phyloP scores from a whole-genome alignment of 768 basidiomycete species.

The Hypholoma fasciculare region DNA sequence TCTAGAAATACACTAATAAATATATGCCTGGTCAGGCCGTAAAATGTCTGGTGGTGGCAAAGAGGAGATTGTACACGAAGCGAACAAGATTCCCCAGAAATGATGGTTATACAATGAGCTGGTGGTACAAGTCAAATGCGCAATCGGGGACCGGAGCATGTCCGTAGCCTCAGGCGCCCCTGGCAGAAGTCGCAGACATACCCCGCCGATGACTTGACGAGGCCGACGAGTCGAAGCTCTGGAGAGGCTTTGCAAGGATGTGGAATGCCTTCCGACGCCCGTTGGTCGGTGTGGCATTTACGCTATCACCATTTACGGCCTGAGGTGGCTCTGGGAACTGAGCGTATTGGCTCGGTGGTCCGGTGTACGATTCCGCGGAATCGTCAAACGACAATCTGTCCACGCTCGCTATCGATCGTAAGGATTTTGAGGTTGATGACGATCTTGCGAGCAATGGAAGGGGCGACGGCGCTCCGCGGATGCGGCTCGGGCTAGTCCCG shows the following conservation, averaged over 20 bases:
- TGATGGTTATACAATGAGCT: conserved; percentile 28
- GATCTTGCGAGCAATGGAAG: conserved; percentile 50
- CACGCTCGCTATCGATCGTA: conserved; percentile 35
- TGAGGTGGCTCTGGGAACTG: conserved; percentile 68
- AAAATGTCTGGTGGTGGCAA: conserved; percentile 9
- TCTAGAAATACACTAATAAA: conserved; percentile 23
- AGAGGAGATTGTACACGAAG: conserved; percentile 20
- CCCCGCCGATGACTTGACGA: conserved; percentile 49
- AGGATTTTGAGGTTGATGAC: conserved; percentile 58
- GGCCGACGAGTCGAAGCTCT: conserved; percentile 34
- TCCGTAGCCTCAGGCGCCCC: conserved; percentile 36
- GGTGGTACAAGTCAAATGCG: conserved; percentile 22
- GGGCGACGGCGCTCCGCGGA: conserved; percentile 41
- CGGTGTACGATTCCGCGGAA: conserved; percentile 48
- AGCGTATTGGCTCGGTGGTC: conserved; percentile 70
- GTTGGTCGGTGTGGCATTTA: conserved; percentile 46
- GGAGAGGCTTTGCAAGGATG: conserved; percentile 58
- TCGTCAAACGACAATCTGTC: conserved; percentile 43
- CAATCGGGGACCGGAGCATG: conserved; percentile 9
- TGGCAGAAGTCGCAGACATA: conserved; percentile 51
- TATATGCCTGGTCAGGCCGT: conserved; percentile 8
- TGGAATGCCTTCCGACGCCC: conserved; percentile 70
- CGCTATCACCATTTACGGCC: conserved; percentile 40
- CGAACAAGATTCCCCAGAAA: conserved; percentile 19
- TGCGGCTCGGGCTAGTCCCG: conserved; percentile 62